Evolutionary conservation across 768 basidiomycete genomes (phyloP).

Genomic region (Mycena indigotica): DNA sequence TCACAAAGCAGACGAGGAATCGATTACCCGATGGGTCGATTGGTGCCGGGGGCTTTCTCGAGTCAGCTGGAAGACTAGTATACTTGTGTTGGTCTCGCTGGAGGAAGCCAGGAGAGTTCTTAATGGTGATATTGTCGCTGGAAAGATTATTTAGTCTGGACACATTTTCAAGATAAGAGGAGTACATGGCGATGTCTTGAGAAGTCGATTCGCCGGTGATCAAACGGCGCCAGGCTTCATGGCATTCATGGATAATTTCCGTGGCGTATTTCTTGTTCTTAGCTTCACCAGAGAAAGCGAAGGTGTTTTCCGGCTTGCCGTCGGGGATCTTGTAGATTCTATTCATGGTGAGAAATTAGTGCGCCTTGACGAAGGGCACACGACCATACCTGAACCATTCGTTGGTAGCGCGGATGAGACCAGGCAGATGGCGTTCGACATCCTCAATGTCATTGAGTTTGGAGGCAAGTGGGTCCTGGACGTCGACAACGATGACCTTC

Average conservation of each 20-base stretch:
- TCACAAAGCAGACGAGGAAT: conserved; percentile 4
- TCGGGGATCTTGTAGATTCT: conserved; percentile 97
- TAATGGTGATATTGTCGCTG: conserved; percentile 81
- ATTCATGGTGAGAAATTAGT: too few species aligned
- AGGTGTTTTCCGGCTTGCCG: conserved; percentile 95
- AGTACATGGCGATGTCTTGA: conserved; percentile 87
- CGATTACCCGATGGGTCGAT: conserved; percentile 87
- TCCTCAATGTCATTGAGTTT: conserved; percentile 99
- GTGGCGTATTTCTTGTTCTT: conserved; percentile 99
- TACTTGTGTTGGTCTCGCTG: conserved; percentile 64
- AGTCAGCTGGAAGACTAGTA: conserved; percentile 70
- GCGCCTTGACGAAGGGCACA: too few species aligned
- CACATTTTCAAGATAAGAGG: conserved; percentile 12
- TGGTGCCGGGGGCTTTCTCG: conserved; percentile 81
- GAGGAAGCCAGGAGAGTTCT: conserved; percentile 72
- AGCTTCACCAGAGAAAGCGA: conserved; percentile 99
- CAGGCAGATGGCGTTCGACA: conserved; percentile 96
- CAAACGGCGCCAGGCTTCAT: conserved; percentile 97
- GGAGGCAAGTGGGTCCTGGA: conserved; percentile 91
- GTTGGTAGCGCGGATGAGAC: conserved; percentile 94
- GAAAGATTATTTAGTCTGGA: conserved; percentile 7
- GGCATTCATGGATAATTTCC: conserved; percentile 98
- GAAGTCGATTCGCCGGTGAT: conserved; percentile 77
- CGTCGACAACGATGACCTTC: conserved; percentile 99
- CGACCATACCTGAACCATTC: conserved; percentile 85